A percentile compares a stretch with the other conserved stretches of the same genome.
Conservation (phyloP, 768 basidiomycete species). For the Trametes sanguinea region DNA sequence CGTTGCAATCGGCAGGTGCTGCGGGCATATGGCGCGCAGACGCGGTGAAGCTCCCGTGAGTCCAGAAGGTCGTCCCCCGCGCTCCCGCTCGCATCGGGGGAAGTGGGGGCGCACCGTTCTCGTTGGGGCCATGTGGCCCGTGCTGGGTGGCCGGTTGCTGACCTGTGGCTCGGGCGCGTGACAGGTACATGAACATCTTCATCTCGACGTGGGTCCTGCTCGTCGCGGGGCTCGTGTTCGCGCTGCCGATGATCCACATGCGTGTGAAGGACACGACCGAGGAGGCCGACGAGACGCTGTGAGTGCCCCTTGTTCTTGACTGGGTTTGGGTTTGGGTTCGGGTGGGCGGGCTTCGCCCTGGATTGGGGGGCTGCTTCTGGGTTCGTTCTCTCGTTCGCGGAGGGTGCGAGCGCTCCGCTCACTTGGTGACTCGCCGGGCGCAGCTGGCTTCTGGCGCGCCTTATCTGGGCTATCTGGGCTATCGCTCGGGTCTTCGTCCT, state of each 20-base stretch:
- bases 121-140: neutral
- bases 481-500: no score
- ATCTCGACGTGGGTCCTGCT: conserved; percentile 75
- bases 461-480: no score
- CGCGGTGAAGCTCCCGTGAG: conserved; percentile 61
- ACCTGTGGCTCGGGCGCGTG: neutral
- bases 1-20: conserved; percentile 74
- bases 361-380: no score
- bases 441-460: no score
- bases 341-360: neutral
- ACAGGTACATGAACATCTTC: conserved; percentile 68
- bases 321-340: neutral
- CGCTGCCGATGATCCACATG: conserved; percentile 73
- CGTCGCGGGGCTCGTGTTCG: conserved; percentile 60
- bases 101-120: neutral
- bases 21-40: conserved; percentile 76
- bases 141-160: neutral
- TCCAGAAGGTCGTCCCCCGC: conserved; percentile 14
- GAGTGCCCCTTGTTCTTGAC: neutral
- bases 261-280: conserved; percentile 66
- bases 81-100: no score
- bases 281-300: conserved; percentile 23
- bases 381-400: no score
- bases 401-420: no score
- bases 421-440: no score